A percentile compares a stretch with the other conserved stretches of the same genome.
phyloP scores from a whole-genome alignment of 495 filamentous ascomycete species.

The Neurospora hispaniola region DNA sequence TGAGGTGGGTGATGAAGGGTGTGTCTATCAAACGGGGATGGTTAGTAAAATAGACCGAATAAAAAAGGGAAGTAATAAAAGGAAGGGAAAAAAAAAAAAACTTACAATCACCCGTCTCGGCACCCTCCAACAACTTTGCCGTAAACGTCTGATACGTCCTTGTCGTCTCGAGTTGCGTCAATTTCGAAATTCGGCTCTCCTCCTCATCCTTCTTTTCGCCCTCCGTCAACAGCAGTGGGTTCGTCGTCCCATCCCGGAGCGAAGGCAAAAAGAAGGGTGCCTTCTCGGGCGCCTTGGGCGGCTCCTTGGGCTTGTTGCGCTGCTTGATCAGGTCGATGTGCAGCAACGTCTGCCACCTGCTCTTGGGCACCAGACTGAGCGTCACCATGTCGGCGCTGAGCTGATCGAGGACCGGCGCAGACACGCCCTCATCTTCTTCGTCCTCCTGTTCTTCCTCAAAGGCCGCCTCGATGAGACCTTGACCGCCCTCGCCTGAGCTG shows the following conservation, averaged over 20 bases:
- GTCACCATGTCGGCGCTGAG: constrained; percentile 73
- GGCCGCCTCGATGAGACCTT: constrained; percentile 53
- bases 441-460: constrained; percentile 45
- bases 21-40: constrained; percentile 20
- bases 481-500: constrained; percentile 73
- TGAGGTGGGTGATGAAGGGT: constrained; percentile 65
- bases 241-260: constrained; percentile 26
- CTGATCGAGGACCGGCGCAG: constrained; percentile 53
- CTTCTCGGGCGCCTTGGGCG: constrained; percentile 84
- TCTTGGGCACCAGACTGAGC: constrained; percentile 77
- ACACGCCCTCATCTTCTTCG: constrained; percentile 34
- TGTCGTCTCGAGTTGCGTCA: constrained; percentile 28
- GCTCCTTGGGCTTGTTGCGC: constrained; percentile 88
- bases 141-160: constrained; percentile 47
- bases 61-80: not conserved
- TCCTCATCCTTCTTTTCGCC: constrained; percentile 4
- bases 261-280: constrained; percentile 93
- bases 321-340: constrained; percentile 82
- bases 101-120: constrained; percentile 41
- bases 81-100: constrained; percentile 3
- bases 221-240: constrained; percentile 16
- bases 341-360: constrained; percentile 85
- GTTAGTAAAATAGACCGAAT: too few species aligned
- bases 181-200: constrained; percentile 20
- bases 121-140: constrained; percentile 41